A percentile compares a stretch with the other conserved stretches of the same genome.
Evolutionary conservation across 139 green algal species (phyloP).

Genomic region (Monoraphidium neglectum): DNA sequence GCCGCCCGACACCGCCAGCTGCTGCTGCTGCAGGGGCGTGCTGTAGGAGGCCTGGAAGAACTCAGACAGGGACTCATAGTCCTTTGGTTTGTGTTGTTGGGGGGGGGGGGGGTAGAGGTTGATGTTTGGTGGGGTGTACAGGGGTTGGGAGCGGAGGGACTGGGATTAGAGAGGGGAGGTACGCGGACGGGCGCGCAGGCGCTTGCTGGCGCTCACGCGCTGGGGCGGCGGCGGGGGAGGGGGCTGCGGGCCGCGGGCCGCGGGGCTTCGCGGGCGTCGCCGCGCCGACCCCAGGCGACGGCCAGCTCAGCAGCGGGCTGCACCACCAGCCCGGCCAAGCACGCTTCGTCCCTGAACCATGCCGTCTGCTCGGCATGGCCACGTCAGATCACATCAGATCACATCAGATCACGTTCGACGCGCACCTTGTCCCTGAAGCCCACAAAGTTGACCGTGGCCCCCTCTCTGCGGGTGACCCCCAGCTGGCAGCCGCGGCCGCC

Average conservation of each 20-base stretch:
- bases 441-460: constrained; percentile 60
- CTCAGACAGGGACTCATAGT: constrained; percentile 33
- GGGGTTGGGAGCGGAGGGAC: neutral
- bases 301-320: too few species aligned
- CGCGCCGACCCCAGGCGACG: too few species aligned
- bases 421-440: constrained; percentile 75
- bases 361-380: too few species aligned
- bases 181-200: neutral
- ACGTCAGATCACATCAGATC: neutral
- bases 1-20: constrained; percentile 44
- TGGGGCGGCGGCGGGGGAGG: neutral
- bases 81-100: constrained; percentile 18
- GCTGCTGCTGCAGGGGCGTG: constrained; percentile 6
- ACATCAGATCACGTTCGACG: neutral
- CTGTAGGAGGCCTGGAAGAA: constrained; percentile 28
- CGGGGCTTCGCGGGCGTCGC: too few species aligned
- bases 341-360: too few species aligned
- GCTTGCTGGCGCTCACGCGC: neutral
- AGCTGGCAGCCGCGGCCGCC: constrained; percentile 60
- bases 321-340: too few species aligned
- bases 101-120: neutral
- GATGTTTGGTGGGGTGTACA: too few species aligned
- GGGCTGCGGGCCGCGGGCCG: too few species aligned
- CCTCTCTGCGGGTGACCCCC: constrained; percentile 39
- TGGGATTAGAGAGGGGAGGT: neutral